Percentiles rank a stretch among this genome's conserved stretches.
These are phyloP conservation scores for Pulveroboletus sp. DNA, from an alignment of 768 basidiomycete species.

Conservation along the genomic window DNA sequence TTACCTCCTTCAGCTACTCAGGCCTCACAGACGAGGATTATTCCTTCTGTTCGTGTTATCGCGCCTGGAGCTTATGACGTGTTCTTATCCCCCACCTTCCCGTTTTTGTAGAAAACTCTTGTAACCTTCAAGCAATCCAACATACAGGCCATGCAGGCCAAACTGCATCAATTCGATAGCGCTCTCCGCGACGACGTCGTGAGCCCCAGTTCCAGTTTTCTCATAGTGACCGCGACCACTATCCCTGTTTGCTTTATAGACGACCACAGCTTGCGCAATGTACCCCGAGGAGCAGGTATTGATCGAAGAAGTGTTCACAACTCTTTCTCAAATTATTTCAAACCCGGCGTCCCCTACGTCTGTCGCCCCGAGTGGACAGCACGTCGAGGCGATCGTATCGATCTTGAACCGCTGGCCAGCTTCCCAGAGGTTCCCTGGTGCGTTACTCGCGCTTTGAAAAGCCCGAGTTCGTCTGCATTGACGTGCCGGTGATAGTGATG, in stretches of 20 bases:
- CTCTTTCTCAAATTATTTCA: constrained; percentile 48
- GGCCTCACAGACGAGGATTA: constrained; percentile 33
- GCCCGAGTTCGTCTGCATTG: neutral
- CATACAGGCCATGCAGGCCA: constrained; percentile 72
- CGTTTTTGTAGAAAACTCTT: constrained; percentile 44
- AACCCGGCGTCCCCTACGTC: constrained; percentile 24
- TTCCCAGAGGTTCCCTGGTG: constrained; percentile 69
- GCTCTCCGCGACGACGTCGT: constrained; percentile 66
- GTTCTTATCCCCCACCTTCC: neutral
- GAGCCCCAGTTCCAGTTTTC: constrained; percentile 21
- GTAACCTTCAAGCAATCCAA: constrained; percentile 85
- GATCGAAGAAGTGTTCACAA: constrained; percentile 60
- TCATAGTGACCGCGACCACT: neutral
- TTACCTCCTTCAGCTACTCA: constrained; percentile 31
- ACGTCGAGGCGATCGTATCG: constrained; percentile 58
- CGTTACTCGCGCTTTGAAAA: constrained; percentile 8
- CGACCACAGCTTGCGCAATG: constrained; percentile 67
- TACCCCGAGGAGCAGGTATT: constrained; percentile 54
- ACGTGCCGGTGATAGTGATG: constrained; percentile 50
- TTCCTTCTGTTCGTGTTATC: constrained; percentile 47
- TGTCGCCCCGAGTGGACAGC: constrained; percentile 38
- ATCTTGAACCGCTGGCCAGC: constrained; percentile 73
- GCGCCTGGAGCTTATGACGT: neutral
- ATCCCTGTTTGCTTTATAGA: constrained; percentile 35
- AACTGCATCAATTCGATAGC: constrained; percentile 72